Evolutionary conservation across 2,329 filamentous ascomycete genomes (phyloP), one percentile per base, ranked within the genome.

Genomic region (Cordyceps farinosa): DNA sequence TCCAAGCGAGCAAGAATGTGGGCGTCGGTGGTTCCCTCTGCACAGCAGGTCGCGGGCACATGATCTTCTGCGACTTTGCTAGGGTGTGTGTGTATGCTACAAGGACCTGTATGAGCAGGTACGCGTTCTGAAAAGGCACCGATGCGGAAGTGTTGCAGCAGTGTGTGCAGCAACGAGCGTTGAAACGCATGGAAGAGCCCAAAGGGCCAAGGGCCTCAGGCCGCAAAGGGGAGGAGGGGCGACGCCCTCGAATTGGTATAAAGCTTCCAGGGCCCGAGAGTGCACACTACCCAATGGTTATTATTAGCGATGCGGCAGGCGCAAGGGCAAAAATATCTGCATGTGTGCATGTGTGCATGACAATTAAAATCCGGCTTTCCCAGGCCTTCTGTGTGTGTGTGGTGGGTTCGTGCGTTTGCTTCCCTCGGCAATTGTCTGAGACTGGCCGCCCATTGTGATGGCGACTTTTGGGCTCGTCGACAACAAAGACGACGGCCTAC

Each of bases 361-460:
- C 36, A 22, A 42, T 30, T 10, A 42, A 32, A 32, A 29, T 15
- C 52, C 51, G 45, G 27, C 27, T 30, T 13, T 48, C 22, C 45
- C 13, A 40, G 38, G 10, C 13, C 11, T 22, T 52, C 32, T 52
- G 17, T 4, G 8, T 40, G 34, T 27, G 22, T 5, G 7, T 45
- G 38, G 50, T 45, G 38, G 50, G 51, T 53, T 53, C n/a, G 32
- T 7, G 27, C 38, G 38, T 56, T 40, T 29, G 30, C 13, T 17
- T 44, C 40, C 45, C 27, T 50, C 56, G 56, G 56, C 56, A 58
- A 50, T 58, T 58, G 56, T n/a, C 52, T 42, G 50, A 15, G 45
- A 48, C 29, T 7, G 45, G 45, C 7, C 22, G 50, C 50, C 32
- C 11, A 38, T 8, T 38, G 36, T 10, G 36, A 38, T 10, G 9